phyloP scores from a whole-genome alignment of 306 rosid species.

The Oxytropis ochrocephala region DNA sequence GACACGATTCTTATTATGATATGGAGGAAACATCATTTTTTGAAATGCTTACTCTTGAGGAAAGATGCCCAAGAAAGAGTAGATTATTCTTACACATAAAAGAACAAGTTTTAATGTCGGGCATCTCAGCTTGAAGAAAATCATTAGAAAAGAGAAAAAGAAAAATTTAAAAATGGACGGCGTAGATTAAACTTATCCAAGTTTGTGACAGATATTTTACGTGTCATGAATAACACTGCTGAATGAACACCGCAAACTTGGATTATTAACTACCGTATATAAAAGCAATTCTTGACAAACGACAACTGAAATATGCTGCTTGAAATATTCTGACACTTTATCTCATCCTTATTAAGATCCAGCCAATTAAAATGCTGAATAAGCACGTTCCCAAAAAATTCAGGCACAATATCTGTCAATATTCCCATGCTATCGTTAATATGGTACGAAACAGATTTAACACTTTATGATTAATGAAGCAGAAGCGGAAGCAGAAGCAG shows the following conservation, averaged over 20 bases:
- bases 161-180: not conserved
- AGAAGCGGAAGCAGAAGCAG: constrained; percentile 10
- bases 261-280: not conserved
- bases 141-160: not conserved
- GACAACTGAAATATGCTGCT: not conserved
- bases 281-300: not conserved
- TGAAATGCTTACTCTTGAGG: not conserved
- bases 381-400: not conserved
- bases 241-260: not conserved
- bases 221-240: not conserved
- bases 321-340: constrained; percentile 13
- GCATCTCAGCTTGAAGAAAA: not conserved
- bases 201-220: not conserved
- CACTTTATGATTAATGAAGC: not conserved
- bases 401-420: not conserved
- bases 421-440: constrained; percentile 6
- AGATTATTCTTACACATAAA: not conserved
- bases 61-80: not conserved
- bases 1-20: too few relatives aligned
- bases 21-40: too few relatives aligned
- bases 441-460: not conserved
- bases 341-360: constrained; percentile 21
- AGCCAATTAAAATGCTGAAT: constrained; percentile 26
- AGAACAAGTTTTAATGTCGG: not conserved
- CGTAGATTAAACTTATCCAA: not conserved